Percentiles rank a stretch among this genome's conserved stretches.
Conservation (phyloP, 148 eudicot species). For the Camellia granthamiana region DNA sequence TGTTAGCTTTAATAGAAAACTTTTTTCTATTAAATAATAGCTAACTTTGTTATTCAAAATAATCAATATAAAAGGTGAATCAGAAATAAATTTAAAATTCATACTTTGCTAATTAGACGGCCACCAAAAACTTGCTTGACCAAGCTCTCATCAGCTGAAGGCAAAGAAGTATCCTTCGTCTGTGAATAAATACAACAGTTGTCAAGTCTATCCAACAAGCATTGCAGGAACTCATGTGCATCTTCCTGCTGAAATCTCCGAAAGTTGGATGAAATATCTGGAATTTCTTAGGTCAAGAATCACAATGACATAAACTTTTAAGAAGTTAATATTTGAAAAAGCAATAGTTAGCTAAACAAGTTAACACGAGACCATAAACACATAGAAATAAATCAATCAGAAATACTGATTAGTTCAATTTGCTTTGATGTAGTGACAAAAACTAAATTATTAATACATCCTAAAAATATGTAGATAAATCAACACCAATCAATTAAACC, state of each 20-base stretch:
- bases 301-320: slow-evolving; percentile 14
- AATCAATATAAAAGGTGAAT: neutral
- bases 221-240: slow-evolving; percentile 90
- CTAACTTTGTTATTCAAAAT: neutral
- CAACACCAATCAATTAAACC: neutral
- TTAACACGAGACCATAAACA: neutral
- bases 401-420: neutral
- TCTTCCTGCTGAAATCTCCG: slow-evolving; percentile 84
- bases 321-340: neutral
- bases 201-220: slow-evolving; percentile 79
- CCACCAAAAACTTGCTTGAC: slow-evolving; percentile 86
- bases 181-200: slow-evolving; percentile 39
- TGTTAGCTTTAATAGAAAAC: neutral
- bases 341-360: neutral
- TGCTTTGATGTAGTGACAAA: neutral
- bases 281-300: slow-evolving; percentile 46
- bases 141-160: slow-evolving; percentile 36
- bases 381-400: neutral
- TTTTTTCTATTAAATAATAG: neutral
- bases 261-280: slow-evolving; percentile 71
- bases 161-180: slow-evolving; percentile 4
- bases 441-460: neutral
- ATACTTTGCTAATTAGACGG: slow-evolving; percentile 80
- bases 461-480: neutral
- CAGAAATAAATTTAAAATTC: slow-evolving; percentile 13